Base-by-base conservation (phyloP, 2,329 filamentous ascomycete genomes). In the Aspergillus sp. region DNA sequence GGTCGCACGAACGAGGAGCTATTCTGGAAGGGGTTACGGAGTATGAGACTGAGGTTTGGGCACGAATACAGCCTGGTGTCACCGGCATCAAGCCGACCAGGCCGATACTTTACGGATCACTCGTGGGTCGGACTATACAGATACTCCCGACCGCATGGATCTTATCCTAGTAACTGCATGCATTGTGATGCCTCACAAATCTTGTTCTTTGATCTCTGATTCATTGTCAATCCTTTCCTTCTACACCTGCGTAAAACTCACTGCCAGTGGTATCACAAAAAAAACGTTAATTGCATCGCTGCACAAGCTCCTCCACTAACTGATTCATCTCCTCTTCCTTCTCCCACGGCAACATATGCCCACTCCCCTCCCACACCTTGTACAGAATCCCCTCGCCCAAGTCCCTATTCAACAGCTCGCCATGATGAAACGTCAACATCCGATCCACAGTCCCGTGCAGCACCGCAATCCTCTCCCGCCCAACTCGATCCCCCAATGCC, bases 401-500 rank as follows among this genome's bases (percentile, higher is more conserved):
- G 44, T 83, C 82, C 50, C 85, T 79, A 56, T 89, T 84, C 62
- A 96, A 73, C 71, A 88, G 83, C 67, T 85, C 76, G 0, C 85
- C 91, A 69, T 95, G 89, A 5, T 81, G 81, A 48, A 87, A 80
- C 4, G 83, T 85, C 64, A 96, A 88, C 89, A 96, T 92, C n/a
- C 80, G 79, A 73, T 96, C 92, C 9, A 75, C 74, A 0, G 83
- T 87, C 7, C 92, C 92, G 73, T 96, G 91, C 63, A 93, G 73
- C 5, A 96, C 84, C 65, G 90, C 73, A 62, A 96, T 93, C 32
- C 91, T 78, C 62, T 88, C 83, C 53, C 89, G 81, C 0, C 90
- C 90, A 1, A 96, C 82, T 26, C 72, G 75, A 63, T 91, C 85
- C 0, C 82, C 89, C 61, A 96, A 79, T 60, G 81, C 76, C 62